phyloP scores from a whole-genome alignment of 2,329 filamentous ascomycete genomes.

The Fusarium concolor region DNA sequence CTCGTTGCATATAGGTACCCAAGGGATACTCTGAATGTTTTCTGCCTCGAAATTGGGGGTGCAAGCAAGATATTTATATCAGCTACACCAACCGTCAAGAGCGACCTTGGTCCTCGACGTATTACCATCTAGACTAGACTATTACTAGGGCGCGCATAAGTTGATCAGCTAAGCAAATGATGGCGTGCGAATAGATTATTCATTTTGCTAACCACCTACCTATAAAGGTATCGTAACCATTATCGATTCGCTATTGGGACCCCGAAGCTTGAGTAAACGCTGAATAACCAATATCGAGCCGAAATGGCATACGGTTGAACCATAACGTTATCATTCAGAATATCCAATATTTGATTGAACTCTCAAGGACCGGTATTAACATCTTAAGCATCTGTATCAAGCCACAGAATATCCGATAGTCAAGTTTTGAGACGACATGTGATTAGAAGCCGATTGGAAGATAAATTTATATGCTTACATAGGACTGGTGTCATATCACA shows the following conservation, averaged over 20 bases:
- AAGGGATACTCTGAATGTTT: background rate
- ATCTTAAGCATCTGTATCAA: too few relatives aligned
- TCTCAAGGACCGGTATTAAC: background rate
- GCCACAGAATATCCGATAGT: too few relatives aligned
- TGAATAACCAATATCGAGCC: conserved; percentile 24
- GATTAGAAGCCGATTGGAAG: too few relatives aligned
- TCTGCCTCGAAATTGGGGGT: background rate
- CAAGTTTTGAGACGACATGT: too few relatives aligned
- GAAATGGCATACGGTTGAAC: too few relatives aligned
- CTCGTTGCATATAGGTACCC: background rate
- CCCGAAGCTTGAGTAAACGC: background rate
- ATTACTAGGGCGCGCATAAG: background rate
- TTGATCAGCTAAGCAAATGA: conserved; percentile 8
- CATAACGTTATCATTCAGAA: conserved; percentile 14
- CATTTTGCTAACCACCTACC: background rate
- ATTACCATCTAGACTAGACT: background rate
- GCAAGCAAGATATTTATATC: conserved; percentile 4
- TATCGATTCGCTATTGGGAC: background rate
- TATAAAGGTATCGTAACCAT: background rate
- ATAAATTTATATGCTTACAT: too few relatives aligned
- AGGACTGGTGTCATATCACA: too few relatives aligned
- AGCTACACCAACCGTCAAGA: background rate
- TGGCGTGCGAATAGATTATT: conserved; percentile 14
- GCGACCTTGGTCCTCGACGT: background rate
- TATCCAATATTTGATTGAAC: background rate